phyloP scores from a whole-genome alignment of 169 alveolate species.

The Babesia caballi region DNA sequence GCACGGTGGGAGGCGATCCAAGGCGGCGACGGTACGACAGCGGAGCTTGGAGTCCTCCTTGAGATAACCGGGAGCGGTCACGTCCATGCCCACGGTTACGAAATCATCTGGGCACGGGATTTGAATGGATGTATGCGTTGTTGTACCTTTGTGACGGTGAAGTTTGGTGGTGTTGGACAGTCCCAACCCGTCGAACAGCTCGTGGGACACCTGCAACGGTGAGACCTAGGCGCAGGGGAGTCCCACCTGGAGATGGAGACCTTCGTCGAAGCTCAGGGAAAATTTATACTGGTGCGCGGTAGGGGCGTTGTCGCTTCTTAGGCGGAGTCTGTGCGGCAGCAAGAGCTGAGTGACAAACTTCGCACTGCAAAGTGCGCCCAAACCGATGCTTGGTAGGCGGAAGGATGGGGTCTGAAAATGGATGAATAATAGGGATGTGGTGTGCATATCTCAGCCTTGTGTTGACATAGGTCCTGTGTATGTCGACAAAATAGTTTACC shows the following conservation, averaged over 20 bases:
- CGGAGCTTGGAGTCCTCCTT: slow-evolving; percentile 23
- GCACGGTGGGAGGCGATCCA: slow-evolving; percentile 20
- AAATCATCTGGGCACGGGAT: slow-evolving; percentile 4
- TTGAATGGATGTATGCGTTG: not conserved
- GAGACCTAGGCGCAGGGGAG: not conserved
- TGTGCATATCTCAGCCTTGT: no score
- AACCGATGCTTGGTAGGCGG: not conserved
- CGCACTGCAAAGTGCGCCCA: slow-evolving; percentile 15
- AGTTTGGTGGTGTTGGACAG: slow-evolving; percentile 25
- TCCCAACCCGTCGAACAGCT: slow-evolving; percentile 16
- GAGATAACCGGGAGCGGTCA: not conserved
- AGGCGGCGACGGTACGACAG: slow-evolving; percentile 9
- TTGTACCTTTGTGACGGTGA: slow-evolving; percentile 38
- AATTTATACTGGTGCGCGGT: not conserved
- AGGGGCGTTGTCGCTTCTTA: not conserved
- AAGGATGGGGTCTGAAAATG: not conserved
- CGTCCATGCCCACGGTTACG: slow-evolving; percentile 29
- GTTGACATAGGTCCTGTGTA: not conserved
- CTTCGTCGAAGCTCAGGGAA: slow-evolving; percentile 16
- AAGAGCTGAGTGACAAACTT: slow-evolving; percentile 11
- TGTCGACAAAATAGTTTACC: not conserved
- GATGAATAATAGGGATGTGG: no score
- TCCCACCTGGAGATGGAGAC: slow-evolving; percentile 22
- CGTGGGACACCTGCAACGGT: slow-evolving; percentile 1
- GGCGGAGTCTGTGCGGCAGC: slow-evolving; percentile 39